A percentile compares a stretch with the other conserved stretches of the same genome.
Evolutionary conservation across 106 monocot species (phyloP).

Genomic region (Dendrobium catenatum): DNA sequence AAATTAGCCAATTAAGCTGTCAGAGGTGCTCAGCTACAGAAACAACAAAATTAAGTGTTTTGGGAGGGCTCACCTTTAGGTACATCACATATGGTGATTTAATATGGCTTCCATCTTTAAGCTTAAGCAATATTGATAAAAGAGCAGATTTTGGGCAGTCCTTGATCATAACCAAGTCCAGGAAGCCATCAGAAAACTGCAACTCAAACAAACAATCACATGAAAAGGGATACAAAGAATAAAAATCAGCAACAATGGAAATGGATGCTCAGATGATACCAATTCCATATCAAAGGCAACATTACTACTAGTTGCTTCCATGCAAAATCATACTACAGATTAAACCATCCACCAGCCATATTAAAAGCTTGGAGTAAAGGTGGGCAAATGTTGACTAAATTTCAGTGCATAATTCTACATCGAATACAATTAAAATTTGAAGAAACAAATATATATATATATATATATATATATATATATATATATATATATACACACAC

Average conservation of each 20-base stretch:
- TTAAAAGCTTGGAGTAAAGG: background rate
- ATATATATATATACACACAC: too few species aligned
- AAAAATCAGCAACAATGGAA: background rate
- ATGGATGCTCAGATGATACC: background rate
- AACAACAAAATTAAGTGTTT: background rate
- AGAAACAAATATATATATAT: background rate
- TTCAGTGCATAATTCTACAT: background rate
- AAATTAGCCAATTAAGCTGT: background rate
- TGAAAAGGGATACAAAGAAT: background rate
- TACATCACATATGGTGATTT: conserved; percentile 68
- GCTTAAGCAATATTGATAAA: conserved; percentile 40
- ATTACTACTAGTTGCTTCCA: background rate
- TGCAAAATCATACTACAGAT: background rate
- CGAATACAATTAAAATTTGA: background rate
- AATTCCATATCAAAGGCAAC: background rate
- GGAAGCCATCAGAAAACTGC: conserved; percentile 93
- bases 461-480: too few species aligned
- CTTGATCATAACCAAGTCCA: conserved; percentile 57
- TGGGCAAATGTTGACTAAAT: background rate
- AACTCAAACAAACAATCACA: conserved; percentile 12
- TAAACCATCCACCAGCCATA: background rate
- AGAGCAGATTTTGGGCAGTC: conserved; percentile 67
- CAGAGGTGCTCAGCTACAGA: background rate
- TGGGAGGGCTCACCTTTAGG: conserved; percentile 43
- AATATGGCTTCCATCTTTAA: conserved; percentile 54